A percentile compares a stretch with the other conserved stretches of the same genome.
Conservation (phyloP, 2,329 filamentous ascomycete species). For the Lachnellula hyalina region DNA sequence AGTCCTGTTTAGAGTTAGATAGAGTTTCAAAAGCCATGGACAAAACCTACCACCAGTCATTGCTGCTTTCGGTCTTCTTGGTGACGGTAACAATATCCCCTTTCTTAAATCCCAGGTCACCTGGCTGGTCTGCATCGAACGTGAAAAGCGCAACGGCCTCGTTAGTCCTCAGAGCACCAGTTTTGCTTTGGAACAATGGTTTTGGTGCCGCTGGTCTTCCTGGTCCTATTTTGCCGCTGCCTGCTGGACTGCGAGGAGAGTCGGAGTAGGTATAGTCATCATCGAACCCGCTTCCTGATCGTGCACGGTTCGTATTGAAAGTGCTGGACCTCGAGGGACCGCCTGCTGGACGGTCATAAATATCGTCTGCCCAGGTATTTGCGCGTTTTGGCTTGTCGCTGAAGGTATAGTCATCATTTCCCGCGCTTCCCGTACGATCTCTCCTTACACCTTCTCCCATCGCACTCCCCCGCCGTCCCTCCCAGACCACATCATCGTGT, state of each 20-base stretch:
- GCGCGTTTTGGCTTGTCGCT: conserved; percentile 56
- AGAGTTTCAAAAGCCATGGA: background rate
- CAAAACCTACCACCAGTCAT: conserved; percentile 82
- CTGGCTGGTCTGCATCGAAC: conserved; percentile 89
- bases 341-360: conserved; percentile 56
- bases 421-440: conserved; percentile 39
- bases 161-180: conserved; percentile 56
- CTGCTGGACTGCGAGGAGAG: conserved; percentile 35
- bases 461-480: conserved; percentile 64
- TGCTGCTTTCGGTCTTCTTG: conserved; percentile 89
- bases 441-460: conserved; percentile 61
- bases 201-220: conserved; percentile 82
- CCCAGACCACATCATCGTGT: conserved; percentile 81
- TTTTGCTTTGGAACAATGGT: conserved; percentile 67
- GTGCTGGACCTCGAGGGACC: conserved; percentile 16
- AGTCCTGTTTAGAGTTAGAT: conserved; percentile 54
- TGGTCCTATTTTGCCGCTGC: conserved; percentile 48
- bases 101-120: conserved; percentile 94
- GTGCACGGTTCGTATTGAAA: conserved; percentile 33
- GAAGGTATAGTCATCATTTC: conserved; percentile 44
- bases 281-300: conserved; percentile 37
- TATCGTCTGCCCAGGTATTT: conserved; percentile 70
- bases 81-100: conserved; percentile 92
- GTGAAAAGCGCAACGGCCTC: conserved; percentile 89
- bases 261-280: conserved; percentile 53